Evolutionary conservation across 768 basidiomycete species (phyloP), one percentile per base, ranked within the genome.

Genomic region (Tylopilus sp.): DNA sequence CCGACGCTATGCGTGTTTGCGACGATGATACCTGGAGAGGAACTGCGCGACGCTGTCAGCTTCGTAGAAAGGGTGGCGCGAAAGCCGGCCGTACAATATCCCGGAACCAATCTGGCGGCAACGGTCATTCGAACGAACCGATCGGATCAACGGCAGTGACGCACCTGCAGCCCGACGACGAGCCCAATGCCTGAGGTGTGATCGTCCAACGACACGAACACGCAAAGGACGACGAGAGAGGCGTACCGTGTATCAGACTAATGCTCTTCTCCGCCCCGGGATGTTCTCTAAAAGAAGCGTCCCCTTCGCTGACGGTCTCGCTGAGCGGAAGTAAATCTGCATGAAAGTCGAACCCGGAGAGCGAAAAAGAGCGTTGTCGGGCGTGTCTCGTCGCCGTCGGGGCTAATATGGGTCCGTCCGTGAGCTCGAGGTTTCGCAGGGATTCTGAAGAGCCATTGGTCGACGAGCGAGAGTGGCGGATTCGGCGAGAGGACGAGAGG

Each of bases 11-110:
- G 79, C 0, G 89, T 87, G 63, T 95, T 91, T 11, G 91, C 87
- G 25, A 95, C 84, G 3, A 98, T 85, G 25, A 98, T 84, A 3
- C 96, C 96, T 2, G 95, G 93, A 6, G 92, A 94, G 4, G 92
- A 94, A 72, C 91, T 93, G 53, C 19, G 34, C 5, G 28, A 21
- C 22, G 31, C 25, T 46, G 57, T 61, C 37, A 57, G 34, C 22
- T 38, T 22, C 11, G 14, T 8, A 28, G 33, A 19, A 2, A 48
- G 34, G 19, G 38, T 9, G 30, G 6, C 19, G 17, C 16, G 2
- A 57, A 42, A 40, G 16, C 24, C 19, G 83, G 60, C 56, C 86
- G 58, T 64, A 92, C 91, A 96, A 97, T 53, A 97, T 97, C 30
- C 93, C 93, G 17, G 92, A 95, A 16, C 93, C 93, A 70, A 92